Evolutionary conservation across 2,329 filamentous ascomycete species (phyloP), one percentile per base, ranked within the genome.

Genomic region (Diplodia corticola): DNA sequence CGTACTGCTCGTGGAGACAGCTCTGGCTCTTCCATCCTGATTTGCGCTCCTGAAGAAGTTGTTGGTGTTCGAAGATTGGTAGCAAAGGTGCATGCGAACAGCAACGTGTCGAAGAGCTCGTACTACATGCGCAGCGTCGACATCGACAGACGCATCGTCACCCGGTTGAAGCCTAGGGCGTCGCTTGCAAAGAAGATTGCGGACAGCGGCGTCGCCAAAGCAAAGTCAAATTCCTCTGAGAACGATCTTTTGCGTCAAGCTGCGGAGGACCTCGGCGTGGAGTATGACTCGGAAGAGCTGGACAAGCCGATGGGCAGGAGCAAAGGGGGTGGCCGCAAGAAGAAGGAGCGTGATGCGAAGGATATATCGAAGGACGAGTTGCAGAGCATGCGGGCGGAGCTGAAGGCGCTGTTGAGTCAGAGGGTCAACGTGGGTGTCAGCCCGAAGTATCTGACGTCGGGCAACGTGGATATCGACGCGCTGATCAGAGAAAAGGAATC

Each of bases 1-100:
- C 91, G 95, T 70, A 98, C 95, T 0, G 95, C 95, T 1, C 91
- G 95, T 73, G 94, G 91, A 3, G 86, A 89, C 22, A 86, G 86
- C 13, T 86, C 85, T 0, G 95, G 95, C 44, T 86, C 91, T 40
- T 96, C 92, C 72, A 88, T 99, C 66, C 82, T 99, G 4, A 88
- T 99, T 63, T 98, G 95, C 74, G 88, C 90, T 0, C 94, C 95
- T 0, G 94, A 98, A 67, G 95, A 99, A 80, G 92, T 96, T 1
- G 85, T 88, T 2, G 91, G 92, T 0, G 94, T 94, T 3, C 86
- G 92, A 7, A 86, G 94, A 20, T 85, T 99, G 0, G 89, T 96
- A 1, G 89, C 89, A 35, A 97, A 97, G 77, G 91, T 99, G 0
- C 95, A 98, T 76, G 88, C 89, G 1, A 72, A 72, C 30, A 85